Evolutionary conservation across 2,329 filamentous ascomycete genomes (phyloP).

Genomic region (Ophiosphaerella herpotricha): DNA sequence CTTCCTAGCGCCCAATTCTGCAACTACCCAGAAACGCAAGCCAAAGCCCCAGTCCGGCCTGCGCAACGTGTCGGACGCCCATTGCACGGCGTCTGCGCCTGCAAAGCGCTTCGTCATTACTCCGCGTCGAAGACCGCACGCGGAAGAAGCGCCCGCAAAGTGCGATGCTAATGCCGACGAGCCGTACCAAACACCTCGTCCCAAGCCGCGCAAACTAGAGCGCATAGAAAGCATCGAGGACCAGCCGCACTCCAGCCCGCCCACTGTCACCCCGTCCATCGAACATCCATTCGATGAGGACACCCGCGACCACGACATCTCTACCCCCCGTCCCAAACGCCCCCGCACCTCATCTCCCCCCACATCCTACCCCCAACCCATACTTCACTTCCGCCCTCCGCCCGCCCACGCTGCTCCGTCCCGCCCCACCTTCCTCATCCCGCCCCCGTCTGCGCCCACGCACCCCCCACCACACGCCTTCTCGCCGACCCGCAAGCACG

Average conservation of each 20-base stretch:
- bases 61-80: conserved; percentile 23
- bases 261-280: conserved; percentile 16
- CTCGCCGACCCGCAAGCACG: conserved; percentile 56
- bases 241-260: conserved; percentile 27
- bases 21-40: conserved; percentile 20
- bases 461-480: conserved; percentile 57
- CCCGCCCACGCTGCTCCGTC: conserved; percentile 6
- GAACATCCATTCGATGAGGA: conserved; percentile 13
- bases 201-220: conserved; percentile 23
- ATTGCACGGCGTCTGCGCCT: conserved; percentile 27
- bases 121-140: conserved; percentile 11
- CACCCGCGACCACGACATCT: conserved; percentile 36
- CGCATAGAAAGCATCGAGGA: conserved; percentile 44
- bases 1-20: conserved; percentile 32
- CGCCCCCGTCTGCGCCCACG: conserved; percentile 29
- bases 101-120: conserved; percentile 41
- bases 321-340: conserved; percentile 31
- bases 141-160: background rate
- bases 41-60: conserved; percentile 29
- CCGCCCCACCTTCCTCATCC: conserved; percentile 48
- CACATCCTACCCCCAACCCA: conserved; percentile 10
- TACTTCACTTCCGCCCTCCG: conserved; percentile 12
- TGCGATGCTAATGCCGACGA: conserved; percentile 3
- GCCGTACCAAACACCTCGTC: conserved; percentile 14
- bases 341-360: conserved; percentile 23